Percentiles rank a stretch among this genome's conserved stretches.
These are phyloP conservation scores for Pseudocohnilembus persalinus DNA, from an alignment of 169 alveolate genomes.

Conservation along the genomic window DNA sequence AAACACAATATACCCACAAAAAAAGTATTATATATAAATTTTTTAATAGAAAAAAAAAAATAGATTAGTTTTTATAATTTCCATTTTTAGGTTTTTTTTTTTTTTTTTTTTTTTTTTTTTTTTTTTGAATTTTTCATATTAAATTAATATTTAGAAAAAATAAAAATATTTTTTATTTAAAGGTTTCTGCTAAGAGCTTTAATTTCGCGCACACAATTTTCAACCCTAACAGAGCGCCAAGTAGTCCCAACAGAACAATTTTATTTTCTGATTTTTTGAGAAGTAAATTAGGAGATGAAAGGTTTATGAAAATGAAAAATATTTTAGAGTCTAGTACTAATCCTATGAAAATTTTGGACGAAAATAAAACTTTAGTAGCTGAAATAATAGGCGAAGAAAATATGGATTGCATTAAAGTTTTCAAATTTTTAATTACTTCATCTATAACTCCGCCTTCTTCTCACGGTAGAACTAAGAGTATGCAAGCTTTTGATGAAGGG, in stretches of 20 bases:
- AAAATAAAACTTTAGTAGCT: constrained; percentile 27
- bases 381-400: constrained; percentile 51
- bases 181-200: neutral
- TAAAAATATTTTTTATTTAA: neutral
- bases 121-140: neutral
- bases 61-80: neutral
- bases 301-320: constrained; percentile 42
- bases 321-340: constrained; percentile 45
- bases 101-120: neutral
- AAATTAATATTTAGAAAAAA: neutral
- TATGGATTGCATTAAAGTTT: constrained; percentile 49
- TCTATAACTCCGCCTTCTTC: constrained; percentile 33
- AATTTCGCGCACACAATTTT: constrained; percentile 4
- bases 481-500: neutral
- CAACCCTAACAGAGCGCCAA: constrained; percentile 38
- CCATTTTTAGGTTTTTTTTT: neutral
- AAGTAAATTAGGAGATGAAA: constrained; percentile 53
- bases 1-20: neutral
- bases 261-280: constrained; percentile 48
- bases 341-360: constrained; percentile 50
- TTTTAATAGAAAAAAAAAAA: too few relatives aligned
- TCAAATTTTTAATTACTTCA: constrained; percentile 27
- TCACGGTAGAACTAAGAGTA: neutral
- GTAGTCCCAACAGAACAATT: constrained; percentile 51
- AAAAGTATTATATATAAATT: too few relatives aligned